Base-by-base conservation (phyloP, 495 filamentous ascomycete genomes). In the Trichoderma parareesei region DNA sequence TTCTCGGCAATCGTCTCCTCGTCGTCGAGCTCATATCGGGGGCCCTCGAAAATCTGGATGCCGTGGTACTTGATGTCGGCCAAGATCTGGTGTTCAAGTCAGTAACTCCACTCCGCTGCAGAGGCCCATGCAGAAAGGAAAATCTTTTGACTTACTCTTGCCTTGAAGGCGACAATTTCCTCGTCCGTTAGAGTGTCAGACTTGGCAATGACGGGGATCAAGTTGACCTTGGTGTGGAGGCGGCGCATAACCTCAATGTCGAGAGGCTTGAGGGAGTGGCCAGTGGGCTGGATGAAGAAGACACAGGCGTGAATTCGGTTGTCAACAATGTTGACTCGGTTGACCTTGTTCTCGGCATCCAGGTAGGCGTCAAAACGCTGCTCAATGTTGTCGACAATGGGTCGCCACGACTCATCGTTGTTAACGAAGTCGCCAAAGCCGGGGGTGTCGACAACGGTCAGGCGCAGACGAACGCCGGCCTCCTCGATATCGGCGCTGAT, bases 1-100 rank as follows among this genome's bases (percentile, higher is more conserved):
- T 98, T 98, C 82, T 98, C 94, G 8, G 94, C 94, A 77, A 98
- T 97, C 40, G 94, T 98, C 82, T 98, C 94, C 75, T 98, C 94
- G 68, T 98, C 94, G 74, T 98, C 94, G 63, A 98, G 87, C 78
- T 98, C 94, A 76, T 98, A 98, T 64, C 92, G 90, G 64, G 94
- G 94, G 5, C 95, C 95, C 77, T 98, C 94, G 73, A 98, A 98
- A 80, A 98, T 98, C 76, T 97, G 91, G 69, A 98, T 96, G 70
- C 86, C 87, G 81, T 98, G 94, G 77, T 94, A 86, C 77, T 92
- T 85, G 78, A 98, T 98, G 75, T 98, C 94, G 69, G 94, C 87
- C 67, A 98, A 88, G 71, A 98, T 98, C 95, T 98, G 72, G 18
- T 59, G 20, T 11, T n/a, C 35, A 40, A 20, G 38, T 61, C 42